Conservation (phyloP, 2,329 filamentous ascomycete species). For the Huntiella abstrusa region DNA sequence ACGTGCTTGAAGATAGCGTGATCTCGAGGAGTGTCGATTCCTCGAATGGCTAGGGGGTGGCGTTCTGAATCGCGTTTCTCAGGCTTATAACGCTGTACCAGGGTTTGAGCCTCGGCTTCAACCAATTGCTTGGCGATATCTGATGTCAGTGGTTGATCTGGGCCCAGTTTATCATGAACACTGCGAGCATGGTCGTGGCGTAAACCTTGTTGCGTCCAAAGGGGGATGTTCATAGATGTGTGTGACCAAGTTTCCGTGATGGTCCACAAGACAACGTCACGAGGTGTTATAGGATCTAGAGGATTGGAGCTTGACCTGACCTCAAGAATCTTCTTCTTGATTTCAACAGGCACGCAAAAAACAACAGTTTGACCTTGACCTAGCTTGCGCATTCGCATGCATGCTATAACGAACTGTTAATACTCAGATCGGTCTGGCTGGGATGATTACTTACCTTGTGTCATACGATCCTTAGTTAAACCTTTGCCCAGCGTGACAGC, state of each 20-base stretch:
- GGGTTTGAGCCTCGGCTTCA: conserved; percentile 33
- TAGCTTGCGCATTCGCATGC: conserved; percentile 53
- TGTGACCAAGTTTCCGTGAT: conserved; percentile 38
- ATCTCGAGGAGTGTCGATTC: not conserved
- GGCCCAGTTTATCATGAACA: conserved; percentile 16
- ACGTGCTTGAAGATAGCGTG: conserved; percentile 2
- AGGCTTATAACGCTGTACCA: conserved; percentile 34
- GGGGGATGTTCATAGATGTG: conserved; percentile 27
- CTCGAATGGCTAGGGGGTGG: not conserved
- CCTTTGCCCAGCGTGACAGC: conserved; percentile 47
- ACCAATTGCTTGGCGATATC: conserved; percentile 25
- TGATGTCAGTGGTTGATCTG: conserved; percentile 10
- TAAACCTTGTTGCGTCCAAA: conserved; percentile 43
- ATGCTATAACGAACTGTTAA: conserved; percentile 24
- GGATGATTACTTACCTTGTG: conserved; percentile 34
- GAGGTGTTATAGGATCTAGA: conserved; percentile 18
- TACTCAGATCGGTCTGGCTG: not conserved
- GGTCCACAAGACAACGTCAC: conserved; percentile 39
- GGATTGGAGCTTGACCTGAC: conserved; percentile 5
- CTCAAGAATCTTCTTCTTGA: conserved; percentile 31
- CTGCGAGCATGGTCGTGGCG: conserved; percentile 25
- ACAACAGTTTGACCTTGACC: conserved; percentile 46
- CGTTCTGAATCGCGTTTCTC: not conserved
- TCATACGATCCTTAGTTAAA: conserved; percentile 48
- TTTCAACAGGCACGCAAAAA: conserved; percentile 41